Evolutionary conservation across 495 filamentous ascomycete species (phyloP).

Genomic region (Choiromyces venosus): DNA sequence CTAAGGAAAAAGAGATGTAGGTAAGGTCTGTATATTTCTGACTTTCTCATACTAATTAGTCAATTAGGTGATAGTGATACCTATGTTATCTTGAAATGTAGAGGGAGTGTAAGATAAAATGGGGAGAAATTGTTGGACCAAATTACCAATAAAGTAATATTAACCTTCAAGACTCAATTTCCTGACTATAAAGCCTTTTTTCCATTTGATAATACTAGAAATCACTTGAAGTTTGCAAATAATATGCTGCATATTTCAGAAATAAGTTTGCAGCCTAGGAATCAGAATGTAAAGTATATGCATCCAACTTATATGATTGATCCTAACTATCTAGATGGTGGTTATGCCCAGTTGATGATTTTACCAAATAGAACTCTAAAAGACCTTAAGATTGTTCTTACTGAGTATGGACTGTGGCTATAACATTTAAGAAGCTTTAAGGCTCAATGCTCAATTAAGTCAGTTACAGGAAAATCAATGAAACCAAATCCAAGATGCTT

Average conservation of each 20-base stretch:
- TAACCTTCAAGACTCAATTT: background rate
- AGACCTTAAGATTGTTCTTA: background rate
- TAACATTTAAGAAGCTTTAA: too few species aligned
- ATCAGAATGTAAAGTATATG: too few species aligned
- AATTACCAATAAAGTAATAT: background rate
- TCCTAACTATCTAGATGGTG: too few species aligned
- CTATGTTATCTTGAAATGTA: slow-evolving; percentile 1
- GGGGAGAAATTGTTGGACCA: background rate
- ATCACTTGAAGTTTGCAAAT: background rate
- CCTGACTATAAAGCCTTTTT: background rate
- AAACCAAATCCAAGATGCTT: too few species aligned
- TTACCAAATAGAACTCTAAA: background rate
- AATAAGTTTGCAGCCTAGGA: slow-evolving; percentile 1
- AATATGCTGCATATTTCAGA: background rate
- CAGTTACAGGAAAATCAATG: too few species aligned
- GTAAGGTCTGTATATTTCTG: too few species aligned
- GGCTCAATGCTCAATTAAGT: background rate
- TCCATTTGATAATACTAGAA: slow-evolving; percentile 7
- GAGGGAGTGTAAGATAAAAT: background rate
- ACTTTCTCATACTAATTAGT: too few species aligned
- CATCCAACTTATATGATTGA: too few species aligned
- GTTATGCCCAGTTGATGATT: background rate
- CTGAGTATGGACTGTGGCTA: too few species aligned
- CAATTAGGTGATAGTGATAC: too few species aligned
- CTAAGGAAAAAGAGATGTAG: too few species aligned